Evolutionary conservation across 2,329 filamentous ascomycete species (phyloP), one percentile per base, ranked within the genome.

Genomic region (Phyllosticta paracitricarpa): DNA sequence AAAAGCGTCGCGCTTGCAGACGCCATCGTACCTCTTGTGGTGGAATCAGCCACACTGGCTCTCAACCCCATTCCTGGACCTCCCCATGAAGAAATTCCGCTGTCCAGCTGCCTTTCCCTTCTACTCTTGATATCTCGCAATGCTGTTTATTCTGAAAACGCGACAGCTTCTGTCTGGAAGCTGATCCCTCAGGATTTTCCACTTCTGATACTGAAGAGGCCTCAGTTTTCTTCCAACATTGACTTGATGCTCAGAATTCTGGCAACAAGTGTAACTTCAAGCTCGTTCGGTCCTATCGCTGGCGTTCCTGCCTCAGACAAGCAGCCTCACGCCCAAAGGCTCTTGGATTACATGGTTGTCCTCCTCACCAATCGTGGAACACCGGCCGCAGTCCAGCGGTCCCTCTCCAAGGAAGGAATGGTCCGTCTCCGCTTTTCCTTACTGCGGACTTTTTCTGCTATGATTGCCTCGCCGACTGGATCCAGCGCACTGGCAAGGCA

Each of bases 121-220:
- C 76, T 93, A n/a, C 80, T 88, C 59, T 76, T 84, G 0, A 76
- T 84, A 4, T 84, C 86, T 4, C 77, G 85, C 8, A 84, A 82
- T 33, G 88, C 86, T 65, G 56, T 73, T 68, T 65, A 67, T 4
- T 64, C 76, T 26, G 61, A 72, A 4, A 74, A 78, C 19, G 71
- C 73, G 2, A 74, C 78, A 1, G 70, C 69, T 17, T 72, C 68
- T 12, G 89, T 91, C 67, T 94, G 89, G 89, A 81, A 78, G 63
- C 35, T 56, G 9, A 22, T 60, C 8, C 25, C 52, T 8, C 53
- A 14, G 4, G 58, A 60, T 9, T 60, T 60, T 22, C 25, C 83
- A 88, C 54, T 9, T 74, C 89, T 89, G 61, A 81, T 89, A 66
- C 78, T 93, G 1, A 85, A 83, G 63, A 82, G 83, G 30, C 85